A percentile compares a stretch with the other conserved stretches of the same genome.
These are phyloP conservation scores for Aureobasidium sp. DNA, from an alignment of 2,329 filamentous ascomycete species.

Conservation along the genomic window DNA sequence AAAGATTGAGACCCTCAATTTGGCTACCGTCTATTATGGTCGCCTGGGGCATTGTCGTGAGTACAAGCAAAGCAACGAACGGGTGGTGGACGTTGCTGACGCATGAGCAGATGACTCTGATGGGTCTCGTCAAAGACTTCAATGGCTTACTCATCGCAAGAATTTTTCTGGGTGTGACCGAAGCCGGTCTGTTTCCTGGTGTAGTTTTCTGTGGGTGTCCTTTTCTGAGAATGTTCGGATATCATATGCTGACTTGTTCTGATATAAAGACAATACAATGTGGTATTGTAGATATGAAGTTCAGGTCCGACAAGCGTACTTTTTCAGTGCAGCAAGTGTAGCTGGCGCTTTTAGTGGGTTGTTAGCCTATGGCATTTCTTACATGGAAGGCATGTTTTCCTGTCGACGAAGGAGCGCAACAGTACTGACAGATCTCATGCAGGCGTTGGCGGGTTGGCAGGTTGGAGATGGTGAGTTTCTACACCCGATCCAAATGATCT, in stretches of 20 bases:
- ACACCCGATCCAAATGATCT: neutral
- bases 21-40: conserved; percentile 27
- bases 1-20: conserved; percentile 25
- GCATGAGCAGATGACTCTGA: conserved; percentile 28
- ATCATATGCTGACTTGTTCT: neutral
- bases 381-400: conserved; percentile 27
- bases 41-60: conserved; percentile 22
- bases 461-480: conserved; percentile 23
- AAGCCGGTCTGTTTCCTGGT: conserved; percentile 36
- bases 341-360: conserved; percentile 47
- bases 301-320: conserved; percentile 40
- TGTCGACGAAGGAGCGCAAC: neutral
- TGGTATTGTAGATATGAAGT: conserved; percentile 27
- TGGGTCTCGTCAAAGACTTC: conserved; percentile 25
- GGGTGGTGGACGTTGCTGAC: neutral
- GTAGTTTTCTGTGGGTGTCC: conserved; percentile 14
- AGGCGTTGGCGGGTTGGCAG: conserved; percentile 27
- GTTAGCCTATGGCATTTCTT: conserved; percentile 38
- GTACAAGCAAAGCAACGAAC: neutral
- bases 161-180: conserved; percentile 43
- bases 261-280: conserved; percentile 8
- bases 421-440: neutral
- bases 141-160: conserved; percentile 23
- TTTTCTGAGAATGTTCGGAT: neutral
- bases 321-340: conserved; percentile 43